Evolutionary conservation across 2,329 filamentous ascomycete genomes (phyloP).

Genomic region (Myotisia sp.): DNA sequence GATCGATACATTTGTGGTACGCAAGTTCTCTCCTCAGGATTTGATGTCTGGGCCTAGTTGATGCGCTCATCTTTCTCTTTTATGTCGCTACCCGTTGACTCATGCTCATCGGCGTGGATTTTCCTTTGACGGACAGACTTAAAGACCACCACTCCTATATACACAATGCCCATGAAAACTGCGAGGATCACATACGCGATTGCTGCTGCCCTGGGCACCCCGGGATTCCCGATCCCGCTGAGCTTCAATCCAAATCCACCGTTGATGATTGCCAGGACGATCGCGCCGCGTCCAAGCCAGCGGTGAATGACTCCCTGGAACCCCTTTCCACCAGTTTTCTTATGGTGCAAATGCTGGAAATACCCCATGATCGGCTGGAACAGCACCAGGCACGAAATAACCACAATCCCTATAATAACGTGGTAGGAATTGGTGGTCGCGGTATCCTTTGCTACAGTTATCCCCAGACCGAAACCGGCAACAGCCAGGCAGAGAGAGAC

Average conservation of each 20-base stretch:
- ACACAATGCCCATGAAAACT: constrained; percentile 33
- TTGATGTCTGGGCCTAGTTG: too few species aligned
- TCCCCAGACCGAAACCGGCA: constrained; percentile 37
- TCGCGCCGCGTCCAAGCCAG: constrained; percentile 40
- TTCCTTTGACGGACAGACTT: constrained; percentile 2
- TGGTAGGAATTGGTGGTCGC: constrained; percentile 31
- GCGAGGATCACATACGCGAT: constrained; percentile 40
- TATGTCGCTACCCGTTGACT: too few species aligned
- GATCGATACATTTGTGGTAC: too few species aligned
- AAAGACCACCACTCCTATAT: constrained; percentile 18
- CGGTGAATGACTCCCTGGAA: constrained; percentile 34
- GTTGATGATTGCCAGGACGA: constrained; percentile 42
- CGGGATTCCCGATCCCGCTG: constrained; percentile 26
- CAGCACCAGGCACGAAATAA: constrained; percentile 39
- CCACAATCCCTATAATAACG: constrained; percentile 40
- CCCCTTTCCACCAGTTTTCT: constrained; percentile 32
- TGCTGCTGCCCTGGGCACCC: constrained; percentile 13
- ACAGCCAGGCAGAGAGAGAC: constrained; percentile 36
- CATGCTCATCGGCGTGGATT: too few species aligned
- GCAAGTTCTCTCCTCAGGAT: too few species aligned
- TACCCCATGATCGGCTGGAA: constrained; percentile 41
- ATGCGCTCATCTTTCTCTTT: too few species aligned
- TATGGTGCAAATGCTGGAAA: constrained; percentile 39
- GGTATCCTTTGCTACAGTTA: constrained; percentile 33
- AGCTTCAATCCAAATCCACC: constrained; percentile 41